Evolutionary conservation across 352 stramenopile species (phyloP).

Genomic region (Thalassiosira ordinaria): DNA sequence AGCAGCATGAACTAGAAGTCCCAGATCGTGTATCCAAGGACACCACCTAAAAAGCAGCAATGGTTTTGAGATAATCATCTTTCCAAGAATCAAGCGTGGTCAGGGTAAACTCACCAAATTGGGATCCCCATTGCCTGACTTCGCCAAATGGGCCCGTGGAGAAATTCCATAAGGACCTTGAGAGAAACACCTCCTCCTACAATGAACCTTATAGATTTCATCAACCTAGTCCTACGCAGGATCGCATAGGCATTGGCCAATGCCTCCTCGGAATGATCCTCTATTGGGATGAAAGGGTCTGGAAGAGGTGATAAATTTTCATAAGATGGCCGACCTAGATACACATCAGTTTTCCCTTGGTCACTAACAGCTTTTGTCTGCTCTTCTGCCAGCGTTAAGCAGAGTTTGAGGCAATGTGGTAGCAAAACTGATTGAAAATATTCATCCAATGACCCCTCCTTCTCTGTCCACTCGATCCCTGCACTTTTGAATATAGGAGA

Average conservation of each 20-base stretch:
- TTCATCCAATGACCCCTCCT: conserved; percentile 50
- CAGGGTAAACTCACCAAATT: conserved; percentile 57
- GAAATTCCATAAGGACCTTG: conserved; percentile 43
- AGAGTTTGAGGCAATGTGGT: conserved; percentile 82
- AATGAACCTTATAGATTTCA: conserved; percentile 74
- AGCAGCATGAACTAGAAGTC: conserved; percentile 78
- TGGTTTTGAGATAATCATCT: background rate
- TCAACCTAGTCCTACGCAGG: conserved; percentile 71
- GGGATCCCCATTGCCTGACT: conserved; percentile 72
- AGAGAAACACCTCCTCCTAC: conserved; percentile 60
- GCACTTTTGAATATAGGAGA: conserved; percentile 31
- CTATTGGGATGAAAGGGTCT: conserved; percentile 75
- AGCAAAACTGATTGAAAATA: conserved; percentile 77
- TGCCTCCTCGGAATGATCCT: conserved; percentile 80
- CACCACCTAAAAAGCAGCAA: conserved; percentile 77
- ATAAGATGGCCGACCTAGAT: conserved; percentile 39
- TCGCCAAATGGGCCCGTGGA: conserved; percentile 46
- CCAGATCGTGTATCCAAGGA: conserved; percentile 88
- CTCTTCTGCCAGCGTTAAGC: conserved; percentile 60
- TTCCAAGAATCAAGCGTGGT: background rate
- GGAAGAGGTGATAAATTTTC: conserved; percentile 67
- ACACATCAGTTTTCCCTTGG: conserved; percentile 59
- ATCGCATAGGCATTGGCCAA: conserved; percentile 72
- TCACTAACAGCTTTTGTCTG: conserved; percentile 52
- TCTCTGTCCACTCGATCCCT: conserved; percentile 48